Percentiles rank a stretch among this genome's conserved stretches.
These are phyloP conservation scores for Metrosideros polymorpha DNA, from an alignment of 441 rosid species.

Conservation along the genomic window DNA sequence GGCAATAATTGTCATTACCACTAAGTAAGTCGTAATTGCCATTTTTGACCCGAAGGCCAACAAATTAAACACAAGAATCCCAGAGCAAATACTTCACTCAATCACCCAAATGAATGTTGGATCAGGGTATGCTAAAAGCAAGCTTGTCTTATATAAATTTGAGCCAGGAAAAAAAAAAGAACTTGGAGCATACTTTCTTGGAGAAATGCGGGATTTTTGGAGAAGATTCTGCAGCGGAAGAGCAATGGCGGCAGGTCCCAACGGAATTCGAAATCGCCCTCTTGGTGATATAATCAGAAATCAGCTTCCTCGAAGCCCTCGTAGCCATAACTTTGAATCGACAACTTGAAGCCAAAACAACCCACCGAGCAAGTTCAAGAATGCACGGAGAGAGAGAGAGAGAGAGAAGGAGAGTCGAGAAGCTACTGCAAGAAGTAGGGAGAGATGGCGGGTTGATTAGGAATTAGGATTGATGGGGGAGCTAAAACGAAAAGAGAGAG, in stretches of 20 bases:
- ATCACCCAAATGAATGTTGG: not conserved
- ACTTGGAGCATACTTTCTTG: slow-evolving; percentile 36
- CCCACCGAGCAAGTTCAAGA: not conserved
- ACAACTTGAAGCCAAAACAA: not conserved
- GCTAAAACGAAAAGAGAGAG: not conserved
- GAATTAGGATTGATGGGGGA: not conserved
- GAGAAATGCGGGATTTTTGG: slow-evolving; percentile 79
- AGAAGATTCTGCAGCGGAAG: slow-evolving; percentile 24
- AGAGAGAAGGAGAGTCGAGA: not conserved
- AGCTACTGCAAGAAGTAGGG: not conserved
- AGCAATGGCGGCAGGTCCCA: slow-evolving; percentile 36
- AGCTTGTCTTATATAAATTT: not conserved
- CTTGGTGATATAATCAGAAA: slow-evolving; percentile 29
- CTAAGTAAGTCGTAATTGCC: not conserved
- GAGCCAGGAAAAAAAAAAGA: not conserved
- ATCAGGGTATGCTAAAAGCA: not conserved
- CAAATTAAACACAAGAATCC: not conserved
- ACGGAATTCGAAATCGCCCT: slow-evolving; percentile 29
- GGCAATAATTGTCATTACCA: too few species aligned
- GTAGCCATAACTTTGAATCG: slow-evolving; percentile 31
- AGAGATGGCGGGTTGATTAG: not conserved
- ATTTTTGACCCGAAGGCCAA: not conserved
- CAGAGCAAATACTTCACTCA: not conserved
- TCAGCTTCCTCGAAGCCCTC: slow-evolving; percentile 32
- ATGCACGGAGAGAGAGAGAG: not conserved